Percentiles rank a stretch among this genome's conserved stretches.
Evolutionary conservation across 2,329 filamentous ascomycete species (phyloP).

Genomic region (Cyphellophora europaea): DNA sequence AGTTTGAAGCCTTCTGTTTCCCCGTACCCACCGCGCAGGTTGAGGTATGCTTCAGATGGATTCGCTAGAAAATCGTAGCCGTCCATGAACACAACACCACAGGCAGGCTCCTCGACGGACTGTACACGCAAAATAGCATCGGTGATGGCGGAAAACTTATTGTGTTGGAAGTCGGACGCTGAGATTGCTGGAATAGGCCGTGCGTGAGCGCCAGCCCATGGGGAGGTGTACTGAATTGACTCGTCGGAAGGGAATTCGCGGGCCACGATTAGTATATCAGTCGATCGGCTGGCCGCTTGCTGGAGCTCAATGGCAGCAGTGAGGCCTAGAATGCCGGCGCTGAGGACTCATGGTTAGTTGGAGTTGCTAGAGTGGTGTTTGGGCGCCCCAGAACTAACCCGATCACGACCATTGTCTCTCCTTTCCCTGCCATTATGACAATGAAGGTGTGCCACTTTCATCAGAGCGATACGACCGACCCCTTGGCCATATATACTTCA

Average conservation of each 20-base stretch:
- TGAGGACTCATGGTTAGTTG: too few species aligned
- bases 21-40: constrained; percentile 15
- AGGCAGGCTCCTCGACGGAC: constrained; percentile 22
- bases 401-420: too few species aligned
- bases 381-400: too few species aligned
- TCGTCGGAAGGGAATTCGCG: constrained; percentile 27
- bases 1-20: constrained; percentile 25
- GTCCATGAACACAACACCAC: constrained; percentile 26
- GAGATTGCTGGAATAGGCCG: constrained; percentile 31
- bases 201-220: constrained; percentile 36
- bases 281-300: too few species aligned
- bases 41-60: constrained; percentile 27
- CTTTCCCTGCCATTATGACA: too few species aligned
- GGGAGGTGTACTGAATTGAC: constrained; percentile 33
- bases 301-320: too few species aligned
- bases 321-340: too few species aligned
- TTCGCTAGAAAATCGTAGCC: constrained; percentile 31
- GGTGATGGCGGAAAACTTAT: constrained; percentile 27
- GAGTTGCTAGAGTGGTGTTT: too few species aligned
- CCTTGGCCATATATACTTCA: too few species aligned
- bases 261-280: constrained; percentile 27
- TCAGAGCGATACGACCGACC: too few species aligned
- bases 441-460: too few species aligned
- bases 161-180: constrained; percentile 26
- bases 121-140: constrained; percentile 26